Conservation (phyloP, 2,329 filamentous ascomycete species). For the Microcyclosporella mali region DNA sequence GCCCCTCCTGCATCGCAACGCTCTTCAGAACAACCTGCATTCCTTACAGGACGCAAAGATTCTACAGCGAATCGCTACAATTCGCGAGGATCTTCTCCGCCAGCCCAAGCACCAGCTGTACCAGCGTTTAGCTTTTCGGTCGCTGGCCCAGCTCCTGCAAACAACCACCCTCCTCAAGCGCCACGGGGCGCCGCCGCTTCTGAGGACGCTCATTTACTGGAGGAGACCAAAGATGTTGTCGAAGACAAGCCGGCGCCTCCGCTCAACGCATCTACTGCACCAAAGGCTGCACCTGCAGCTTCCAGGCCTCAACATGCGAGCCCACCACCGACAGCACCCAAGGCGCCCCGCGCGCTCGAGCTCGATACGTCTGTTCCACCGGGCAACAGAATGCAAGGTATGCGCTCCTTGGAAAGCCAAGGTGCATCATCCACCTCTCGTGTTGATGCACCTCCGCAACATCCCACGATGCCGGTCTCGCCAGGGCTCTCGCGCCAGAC, state of each 20-base stretch:
- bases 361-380: slow-evolving; percentile 15
- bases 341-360: slow-evolving; percentile 30
- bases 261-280: slow-evolving; percentile 29
- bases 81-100: slow-evolving; percentile 45
- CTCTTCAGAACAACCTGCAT: slow-evolving; percentile 37
- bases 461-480: slow-evolving; percentile 17
- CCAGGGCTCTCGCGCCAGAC: slow-evolving; percentile 16
- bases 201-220: slow-evolving; percentile 3
- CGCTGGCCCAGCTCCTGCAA: slow-evolving; percentile 23
- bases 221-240: slow-evolving; percentile 5
- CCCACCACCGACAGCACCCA: slow-evolving; percentile 27
- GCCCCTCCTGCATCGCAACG: slow-evolving; percentile 20
- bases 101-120: slow-evolving; percentile 49
- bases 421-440: slow-evolving; percentile 19
- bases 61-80: slow-evolving; percentile 42
- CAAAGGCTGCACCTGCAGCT: slow-evolving; percentile 37
- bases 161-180: slow-evolving; percentile 19
- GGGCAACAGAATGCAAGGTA: slow-evolving; percentile 25
- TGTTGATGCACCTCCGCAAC: slow-evolving; percentile 3
- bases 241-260: slow-evolving; percentile 19
- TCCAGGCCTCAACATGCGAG: slow-evolving; percentile 26
- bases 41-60: slow-evolving; percentile 41
- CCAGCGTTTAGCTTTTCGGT: slow-evolving; percentile 45
- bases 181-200: slow-evolving; percentile 21
- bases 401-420: slow-evolving; percentile 26